Evolutionary conservation across 2,329 filamentous ascomycete genomes (phyloP).

Genomic region (Alternaria novae-zelandiae): DNA sequence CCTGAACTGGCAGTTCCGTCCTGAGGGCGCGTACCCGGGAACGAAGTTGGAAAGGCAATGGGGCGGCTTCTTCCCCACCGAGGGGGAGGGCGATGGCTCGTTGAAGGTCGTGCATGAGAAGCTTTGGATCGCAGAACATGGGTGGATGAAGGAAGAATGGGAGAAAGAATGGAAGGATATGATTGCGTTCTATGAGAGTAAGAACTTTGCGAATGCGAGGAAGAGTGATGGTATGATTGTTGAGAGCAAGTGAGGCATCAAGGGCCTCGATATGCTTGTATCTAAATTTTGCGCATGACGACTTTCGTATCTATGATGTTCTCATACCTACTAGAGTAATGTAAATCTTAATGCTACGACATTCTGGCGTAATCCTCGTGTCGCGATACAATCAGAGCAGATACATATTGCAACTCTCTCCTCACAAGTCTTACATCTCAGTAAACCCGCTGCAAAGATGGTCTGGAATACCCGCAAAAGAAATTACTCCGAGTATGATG

Average conservation of each 20-base stretch:
- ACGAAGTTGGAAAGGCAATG: conserved; percentile 32
- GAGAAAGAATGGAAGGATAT: conserved; percentile 32
- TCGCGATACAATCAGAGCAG: background rate
- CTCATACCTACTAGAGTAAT: background rate
- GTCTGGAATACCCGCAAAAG: background rate
- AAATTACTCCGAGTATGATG: background rate
- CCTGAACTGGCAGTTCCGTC: conserved; percentile 42
- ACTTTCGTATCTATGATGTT: background rate
- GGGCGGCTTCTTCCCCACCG: conserved; percentile 34
- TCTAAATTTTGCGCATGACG: background rate
- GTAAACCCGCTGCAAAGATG: background rate
- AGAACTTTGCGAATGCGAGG: conserved; percentile 24
- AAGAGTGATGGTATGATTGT: conserved; percentile 11
- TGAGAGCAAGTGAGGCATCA: background rate
- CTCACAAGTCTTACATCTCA: background rate
- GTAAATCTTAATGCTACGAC: background rate
- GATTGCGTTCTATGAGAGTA: conserved; percentile 31
- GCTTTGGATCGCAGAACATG: conserved; percentile 31
- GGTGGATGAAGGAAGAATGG: conserved; percentile 37
- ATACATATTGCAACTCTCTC: background rate
- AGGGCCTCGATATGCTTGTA: background rate
- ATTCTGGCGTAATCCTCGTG: background rate
- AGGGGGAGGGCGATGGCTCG: conserved; percentile 28
- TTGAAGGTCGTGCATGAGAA: conserved; percentile 47
- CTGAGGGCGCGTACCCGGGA: conserved; percentile 36